Evolutionary conservation across 75 land plant species (phyloP).

Genomic region (Selaginella moellendorffii): DNA sequence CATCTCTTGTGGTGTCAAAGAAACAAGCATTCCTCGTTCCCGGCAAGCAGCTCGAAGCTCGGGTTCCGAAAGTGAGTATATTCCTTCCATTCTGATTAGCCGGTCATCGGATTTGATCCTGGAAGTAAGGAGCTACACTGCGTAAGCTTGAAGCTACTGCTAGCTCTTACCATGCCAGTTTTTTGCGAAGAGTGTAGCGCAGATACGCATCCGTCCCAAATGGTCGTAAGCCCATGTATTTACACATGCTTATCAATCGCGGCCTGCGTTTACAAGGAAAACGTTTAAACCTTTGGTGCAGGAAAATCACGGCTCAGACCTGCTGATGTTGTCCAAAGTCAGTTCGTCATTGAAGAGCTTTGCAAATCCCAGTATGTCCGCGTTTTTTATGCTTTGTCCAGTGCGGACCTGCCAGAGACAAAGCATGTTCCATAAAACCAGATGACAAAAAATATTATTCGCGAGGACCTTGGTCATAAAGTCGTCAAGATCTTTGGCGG

Average conservation of each 20-base stretch:
- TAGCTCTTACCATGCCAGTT: conserved; percentile 43
- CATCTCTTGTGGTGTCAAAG: conserved; percentile 73
- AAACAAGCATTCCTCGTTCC: conserved; percentile 78
- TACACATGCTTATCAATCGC: conserved; percentile 91
- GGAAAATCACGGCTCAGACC: conserved; percentile 29
- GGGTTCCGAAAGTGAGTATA: conserved; percentile 83
- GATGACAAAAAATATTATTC: not conserved
- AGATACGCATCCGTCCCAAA: conserved; percentile 90
- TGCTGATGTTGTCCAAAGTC: conserved; percentile 94
- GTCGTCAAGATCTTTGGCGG: conserved; percentile 83
- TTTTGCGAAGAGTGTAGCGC: conserved; percentile 77
- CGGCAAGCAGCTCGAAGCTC: conserved; percentile 92
- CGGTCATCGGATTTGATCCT: conserved; percentile 94
- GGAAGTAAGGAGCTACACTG: not conserved
- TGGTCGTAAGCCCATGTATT: conserved; percentile 87
- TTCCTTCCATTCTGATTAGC: conserved; percentile 79
- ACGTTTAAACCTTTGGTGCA: not conserved
- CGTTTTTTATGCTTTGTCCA: conserved; percentile 63
- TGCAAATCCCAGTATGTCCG: conserved; percentile 85
- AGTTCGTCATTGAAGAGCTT: conserved; percentile 98
- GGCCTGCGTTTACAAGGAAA: conserved; percentile 45
- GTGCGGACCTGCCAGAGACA: conserved; percentile 49
- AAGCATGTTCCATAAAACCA: not conserved
- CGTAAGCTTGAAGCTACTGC: not conserved
- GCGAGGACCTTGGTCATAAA: conserved; percentile 56